phyloP scores from a whole-genome alignment of 2,329 filamentous ascomycete species.

The Raffaelea deltoideospora region DNA sequence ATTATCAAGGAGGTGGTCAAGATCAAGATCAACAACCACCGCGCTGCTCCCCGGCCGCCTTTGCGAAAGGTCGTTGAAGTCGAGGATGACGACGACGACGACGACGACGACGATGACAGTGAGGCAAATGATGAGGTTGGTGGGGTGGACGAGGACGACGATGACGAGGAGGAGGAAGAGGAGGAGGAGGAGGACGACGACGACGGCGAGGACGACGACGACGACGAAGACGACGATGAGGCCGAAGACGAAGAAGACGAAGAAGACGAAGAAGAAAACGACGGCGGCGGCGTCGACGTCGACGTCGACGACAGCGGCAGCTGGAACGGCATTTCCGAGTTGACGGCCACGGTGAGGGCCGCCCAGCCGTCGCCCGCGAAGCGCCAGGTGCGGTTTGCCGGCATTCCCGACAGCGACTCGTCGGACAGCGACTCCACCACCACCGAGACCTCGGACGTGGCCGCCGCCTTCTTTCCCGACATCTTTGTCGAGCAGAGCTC shows the following conservation, averaged over 20 bases:
- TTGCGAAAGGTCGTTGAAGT: slow-evolving; percentile 1
- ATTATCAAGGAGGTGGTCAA: slow-evolving; percentile 38
- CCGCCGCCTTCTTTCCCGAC: slow-evolving; percentile 56
- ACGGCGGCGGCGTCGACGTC: slow-evolving; percentile 23
- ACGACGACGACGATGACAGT: slow-evolving; percentile 22
- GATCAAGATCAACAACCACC: slow-evolving; percentile 18
- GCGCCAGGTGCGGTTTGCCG: slow-evolving; percentile 62
- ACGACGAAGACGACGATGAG: slow-evolving; percentile 22
- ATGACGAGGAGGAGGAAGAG: slow-evolving; percentile 14
- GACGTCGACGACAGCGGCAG: slow-evolving; percentile 19
- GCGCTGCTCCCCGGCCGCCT: slow-evolving; percentile 35
- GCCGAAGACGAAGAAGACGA: slow-evolving; percentile 23
- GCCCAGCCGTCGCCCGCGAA: slow-evolving; percentile 18
- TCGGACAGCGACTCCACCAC: slow-evolving; percentile 46
- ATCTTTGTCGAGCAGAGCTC: slow-evolving; percentile 64
- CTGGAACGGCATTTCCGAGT: slow-evolving; percentile 29
- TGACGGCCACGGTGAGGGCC: slow-evolving; percentile 14
- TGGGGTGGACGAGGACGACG: slow-evolving; percentile 23
- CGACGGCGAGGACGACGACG: slow-evolving; percentile 22
- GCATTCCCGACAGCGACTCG: slow-evolving; percentile 50
- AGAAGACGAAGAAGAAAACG: slow-evolving; percentile 21
- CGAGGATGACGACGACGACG: slow-evolving; percentile 18
- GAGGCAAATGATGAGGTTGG: slow-evolving; percentile 17
- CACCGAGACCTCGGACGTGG: slow-evolving; percentile 42
- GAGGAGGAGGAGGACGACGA: slow-evolving; percentile 24